phyloP scores from a whole-genome alignment of 2,329 filamentous ascomycete genomes.

The Monosporascus sp. region DNA sequence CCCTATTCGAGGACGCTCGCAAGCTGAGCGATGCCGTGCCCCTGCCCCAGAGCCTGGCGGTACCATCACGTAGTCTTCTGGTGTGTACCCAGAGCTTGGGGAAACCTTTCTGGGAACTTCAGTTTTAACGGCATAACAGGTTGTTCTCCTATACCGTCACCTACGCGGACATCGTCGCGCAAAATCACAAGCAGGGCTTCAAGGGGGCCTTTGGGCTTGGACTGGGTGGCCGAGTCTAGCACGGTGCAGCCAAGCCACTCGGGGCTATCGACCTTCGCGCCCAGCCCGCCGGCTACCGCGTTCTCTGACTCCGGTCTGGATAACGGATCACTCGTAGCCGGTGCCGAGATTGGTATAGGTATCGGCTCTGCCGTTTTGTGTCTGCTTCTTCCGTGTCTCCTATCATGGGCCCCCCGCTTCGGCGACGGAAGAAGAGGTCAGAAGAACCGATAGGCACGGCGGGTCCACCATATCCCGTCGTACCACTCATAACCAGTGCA shows the following conservation, averaged over 20 bases:
- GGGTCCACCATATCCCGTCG: not conserved
- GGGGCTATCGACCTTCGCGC: not conserved
- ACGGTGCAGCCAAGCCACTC: not conserved
- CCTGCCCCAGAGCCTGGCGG: constrained; percentile 9
- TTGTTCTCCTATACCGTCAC: not conserved
- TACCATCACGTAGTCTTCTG: constrained; percentile 9
- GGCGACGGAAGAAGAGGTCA: constrained; percentile 7
- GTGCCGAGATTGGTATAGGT: constrained; percentile 11
- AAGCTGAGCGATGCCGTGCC: constrained; percentile 5
- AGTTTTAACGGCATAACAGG: not conserved
- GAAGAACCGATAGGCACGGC: not conserved
- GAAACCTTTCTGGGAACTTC: not conserved
- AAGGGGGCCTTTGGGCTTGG: not conserved
- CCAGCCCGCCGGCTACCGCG: constrained; percentile 1
- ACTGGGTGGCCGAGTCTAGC: not conserved
- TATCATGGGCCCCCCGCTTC: constrained; percentile 8
- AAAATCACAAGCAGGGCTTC: not conserved
- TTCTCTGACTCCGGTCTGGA: not conserved
- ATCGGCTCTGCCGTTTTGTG: constrained; percentile 10
- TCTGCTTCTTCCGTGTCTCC: constrained; percentile 8
- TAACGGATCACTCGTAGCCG: constrained; percentile 1
- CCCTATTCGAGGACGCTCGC: constrained; percentile 6
- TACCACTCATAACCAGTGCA: not conserved
- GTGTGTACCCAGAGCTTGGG: not conserved
- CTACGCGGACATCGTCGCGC: not conserved